These are phyloP conservation scores for Yarrowia osloensis DNA, from an alignment of 805 yeast genomes.

Conservation along the genomic window DNA sequence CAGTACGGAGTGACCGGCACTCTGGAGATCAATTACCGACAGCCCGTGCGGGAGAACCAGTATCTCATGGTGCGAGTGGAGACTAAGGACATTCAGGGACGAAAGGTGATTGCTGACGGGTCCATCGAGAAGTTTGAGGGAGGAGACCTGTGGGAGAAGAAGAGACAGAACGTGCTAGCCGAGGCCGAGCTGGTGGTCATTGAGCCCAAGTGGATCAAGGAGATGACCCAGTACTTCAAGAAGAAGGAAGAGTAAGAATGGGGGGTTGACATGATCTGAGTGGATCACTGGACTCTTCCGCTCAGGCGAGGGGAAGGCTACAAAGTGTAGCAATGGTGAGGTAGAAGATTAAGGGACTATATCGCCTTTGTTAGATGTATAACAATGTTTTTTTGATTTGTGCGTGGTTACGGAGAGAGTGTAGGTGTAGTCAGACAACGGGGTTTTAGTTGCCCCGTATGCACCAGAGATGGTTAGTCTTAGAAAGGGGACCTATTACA, in stretches of 20 bases:
- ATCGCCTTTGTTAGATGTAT: background rate
- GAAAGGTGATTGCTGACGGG: conserved; percentile 75
- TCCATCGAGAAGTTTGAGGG: conserved; percentile 50
- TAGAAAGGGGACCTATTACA: too few relatives aligned
- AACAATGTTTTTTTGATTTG: background rate
- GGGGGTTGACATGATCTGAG: too few relatives aligned
- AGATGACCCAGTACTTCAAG: conserved; percentile 44
- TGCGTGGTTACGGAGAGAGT: too few relatives aligned
- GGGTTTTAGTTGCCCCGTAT: too few relatives aligned
- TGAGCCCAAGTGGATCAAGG: conserved; percentile 87
- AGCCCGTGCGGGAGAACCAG: conserved; percentile 55
- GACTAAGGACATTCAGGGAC: conserved; percentile 62
- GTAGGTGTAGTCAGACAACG: too few relatives aligned
- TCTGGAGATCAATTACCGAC: conserved; percentile 54
- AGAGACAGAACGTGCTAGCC: conserved; percentile 51
- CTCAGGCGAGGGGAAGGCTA: background rate
- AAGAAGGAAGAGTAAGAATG: background rate
- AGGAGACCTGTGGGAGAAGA: conserved; percentile 34
- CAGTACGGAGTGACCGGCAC: conserved; percentile 80
- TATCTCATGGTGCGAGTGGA: conserved; percentile 65
- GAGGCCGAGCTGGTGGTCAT: conserved; percentile 70
- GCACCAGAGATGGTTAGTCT: too few relatives aligned
- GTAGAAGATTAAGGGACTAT: background rate
- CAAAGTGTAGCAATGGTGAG: background rate
- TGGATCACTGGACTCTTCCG: too few relatives aligned